These are phyloP conservation scores for Acanthamoeba lugdunensis DNA, from an alignment of 208 protist genomes.

Conservation along the genomic window DNA sequence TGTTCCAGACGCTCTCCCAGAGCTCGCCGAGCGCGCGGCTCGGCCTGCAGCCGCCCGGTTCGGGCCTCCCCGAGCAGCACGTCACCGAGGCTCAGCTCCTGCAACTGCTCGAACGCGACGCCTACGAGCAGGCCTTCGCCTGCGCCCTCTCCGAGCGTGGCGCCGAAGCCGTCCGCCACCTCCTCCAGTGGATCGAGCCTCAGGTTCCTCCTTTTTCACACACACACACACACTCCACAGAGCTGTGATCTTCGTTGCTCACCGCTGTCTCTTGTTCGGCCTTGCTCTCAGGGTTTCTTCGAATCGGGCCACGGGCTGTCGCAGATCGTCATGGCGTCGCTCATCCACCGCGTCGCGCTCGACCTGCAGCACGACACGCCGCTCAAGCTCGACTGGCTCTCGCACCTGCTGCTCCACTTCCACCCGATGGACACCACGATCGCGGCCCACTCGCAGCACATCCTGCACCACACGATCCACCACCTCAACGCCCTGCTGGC, in stretches of 20 bases:
- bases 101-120: conserved; percentile 10
- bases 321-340: conserved; percentile 33
- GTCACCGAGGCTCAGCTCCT: conserved; percentile 51
- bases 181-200: conserved; percentile 43
- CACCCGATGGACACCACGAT: conserved; percentile 20
- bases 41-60: conserved; percentile 13
- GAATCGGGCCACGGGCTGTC: conserved; percentile 56
- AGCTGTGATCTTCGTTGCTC: neutral
- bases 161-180: conserved; percentile 10
- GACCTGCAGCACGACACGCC: conserved; percentile 21
- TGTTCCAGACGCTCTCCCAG: conserved; percentile 10
- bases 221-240: neutral
- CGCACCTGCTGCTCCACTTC: conserved; percentile 52
- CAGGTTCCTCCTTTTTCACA: neutral
- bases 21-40: neutral
- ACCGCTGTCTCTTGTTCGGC: neutral
- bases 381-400: conserved; percentile 47
- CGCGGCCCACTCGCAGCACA: conserved; percentile 50
- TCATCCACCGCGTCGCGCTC: conserved; percentile 32
- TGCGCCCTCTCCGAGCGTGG: neutral
- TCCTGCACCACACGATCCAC: conserved; percentile 40
- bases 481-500: conserved; percentile 26
- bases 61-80: neutral
- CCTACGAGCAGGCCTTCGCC: conserved; percentile 65
- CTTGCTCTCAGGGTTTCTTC: conserved; percentile 5